Base-by-base conservation (phyloP, 192 early-diverging fungal genomes). In the Spizellomyces punctatus region DNA sequence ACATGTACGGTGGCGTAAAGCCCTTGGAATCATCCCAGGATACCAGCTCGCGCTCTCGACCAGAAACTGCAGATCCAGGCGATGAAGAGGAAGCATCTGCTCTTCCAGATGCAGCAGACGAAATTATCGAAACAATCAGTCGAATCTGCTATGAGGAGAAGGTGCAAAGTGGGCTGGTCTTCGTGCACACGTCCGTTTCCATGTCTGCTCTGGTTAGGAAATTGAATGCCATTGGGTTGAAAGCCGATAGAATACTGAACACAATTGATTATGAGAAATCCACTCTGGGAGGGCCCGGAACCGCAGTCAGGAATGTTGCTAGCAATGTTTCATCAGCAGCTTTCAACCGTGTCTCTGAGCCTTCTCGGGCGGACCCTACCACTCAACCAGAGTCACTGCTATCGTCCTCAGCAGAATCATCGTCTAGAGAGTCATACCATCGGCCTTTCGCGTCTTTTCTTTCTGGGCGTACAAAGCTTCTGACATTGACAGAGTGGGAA, bases 401-500 rank as follows among this genome's bases (percentile, higher is more conserved):
- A 21, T 60, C 58, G 22, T 55, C 54, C 5, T 36, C 27, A 36
- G 0, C 3, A 36, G 27, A 36, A 36, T 36, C 27, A 36, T 36
- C 3, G 27, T 2, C 27, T 36, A 3, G 27, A 36, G 27, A 36
- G 3, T 36, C 27, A 36, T 36, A 3, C 27, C 27, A 36, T 36
- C 42, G 52, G n/a, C 72, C 73, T 9, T 74, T 74, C 46, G 44
- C 73, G 17, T 10, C 66, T 21, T 69, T 63, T 49, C 17, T 43
- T 21, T 60, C 66, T 19, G 55, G 67, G 2, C 59, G 10, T n/a
- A 54, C 52, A 4, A 50, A 42, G 9, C 12, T 76, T 54, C 0
- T 76, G 10, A 67, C 69, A 19, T 12, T 60, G 44, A 77, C 86
- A 0, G 94, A 95, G 70, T 83, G 83, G 48, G 88, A 88, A 55